Conservation (phyloP, 495 filamentous ascomycete genomes). For the Penicillium maclennaniae region DNA sequence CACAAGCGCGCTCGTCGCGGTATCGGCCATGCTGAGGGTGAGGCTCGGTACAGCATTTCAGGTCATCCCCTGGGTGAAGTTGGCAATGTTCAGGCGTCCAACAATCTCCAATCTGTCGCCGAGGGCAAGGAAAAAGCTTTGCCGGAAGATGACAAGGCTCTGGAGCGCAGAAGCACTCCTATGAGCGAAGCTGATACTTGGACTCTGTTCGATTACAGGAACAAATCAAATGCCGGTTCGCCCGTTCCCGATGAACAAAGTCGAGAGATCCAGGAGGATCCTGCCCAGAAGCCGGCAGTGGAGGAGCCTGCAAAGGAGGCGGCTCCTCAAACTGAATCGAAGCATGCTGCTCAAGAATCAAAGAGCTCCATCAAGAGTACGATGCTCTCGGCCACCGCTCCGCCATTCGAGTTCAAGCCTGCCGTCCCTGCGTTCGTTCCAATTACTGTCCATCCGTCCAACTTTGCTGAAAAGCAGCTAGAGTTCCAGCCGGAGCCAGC, state of each 20-base stretch:
- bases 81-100: slow-evolving; percentile 31
- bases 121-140: slow-evolving; percentile 47
- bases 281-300: slow-evolving; percentile 4
- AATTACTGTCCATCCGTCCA: slow-evolving; percentile 38
- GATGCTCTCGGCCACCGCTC: slow-evolving; percentile 61
- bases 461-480: slow-evolving; percentile 24
- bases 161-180: slow-evolving; percentile 33
- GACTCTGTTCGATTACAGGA: slow-evolving; percentile 40
- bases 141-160: slow-evolving; percentile 27
- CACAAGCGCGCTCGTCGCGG: slow-evolving; percentile 67
- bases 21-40: slow-evolving; percentile 58
- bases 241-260: slow-evolving; percentile 22
- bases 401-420: slow-evolving; percentile 61
- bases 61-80: slow-evolving; percentile 44
- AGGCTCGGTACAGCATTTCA: slow-evolving; percentile 68
- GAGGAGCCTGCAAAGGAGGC: slow-evolving; percentile 10
- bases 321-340: slow-evolving; percentile 2
- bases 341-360: slow-evolving; percentile 22
- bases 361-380: slow-evolving; percentile 25
- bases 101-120: slow-evolving; percentile 24
- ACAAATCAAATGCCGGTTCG: slow-evolving; percentile 36
- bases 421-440: slow-evolving; percentile 46
- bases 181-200: slow-evolving; percentile 42
- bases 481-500: slow-evolving; percentile 7
- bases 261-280: slow-evolving; percentile 15